Conservation (phyloP, 441 rosid species). For the Codiaeum variegatum region DNA sequence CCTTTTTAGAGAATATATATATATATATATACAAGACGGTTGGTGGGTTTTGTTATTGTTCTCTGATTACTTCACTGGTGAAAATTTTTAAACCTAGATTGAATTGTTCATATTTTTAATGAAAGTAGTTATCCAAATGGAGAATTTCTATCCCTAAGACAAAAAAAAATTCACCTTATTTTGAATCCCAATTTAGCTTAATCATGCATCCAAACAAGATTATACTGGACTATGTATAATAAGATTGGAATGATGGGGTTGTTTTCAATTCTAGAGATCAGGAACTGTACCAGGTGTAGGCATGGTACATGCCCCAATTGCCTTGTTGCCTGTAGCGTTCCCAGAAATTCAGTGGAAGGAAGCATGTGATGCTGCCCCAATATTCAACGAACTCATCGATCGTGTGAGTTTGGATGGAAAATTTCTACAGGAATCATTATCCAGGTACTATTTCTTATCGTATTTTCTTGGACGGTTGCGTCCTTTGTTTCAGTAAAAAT, state of each 20-base stretch:
- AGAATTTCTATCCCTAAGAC: background rate
- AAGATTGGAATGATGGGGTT: constrained; percentile 15
- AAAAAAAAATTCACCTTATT: background rate
- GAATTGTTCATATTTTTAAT: background rate
- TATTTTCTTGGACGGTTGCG: background rate
- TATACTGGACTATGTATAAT: background rate
- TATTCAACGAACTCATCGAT: constrained; percentile 90
- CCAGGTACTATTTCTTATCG: constrained; percentile 45
- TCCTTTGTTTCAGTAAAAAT: background rate
- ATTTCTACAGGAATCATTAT: constrained; percentile 75
- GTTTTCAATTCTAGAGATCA: constrained; percentile 55
- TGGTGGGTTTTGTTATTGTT: background rate
- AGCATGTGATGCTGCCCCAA: constrained; percentile 89
- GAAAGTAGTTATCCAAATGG: background rate
- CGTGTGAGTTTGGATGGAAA: constrained; percentile 91
- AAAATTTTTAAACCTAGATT: background rate
- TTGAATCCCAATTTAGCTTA: background rate
- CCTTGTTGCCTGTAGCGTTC: constrained; percentile 71
- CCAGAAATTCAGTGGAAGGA: constrained; percentile 69
- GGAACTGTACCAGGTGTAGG: constrained; percentile 91
- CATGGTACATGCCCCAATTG: constrained; percentile 82
- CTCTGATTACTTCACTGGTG: background rate
- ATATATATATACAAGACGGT: background rate
- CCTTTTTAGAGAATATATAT: background rate
- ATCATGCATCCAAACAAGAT: background rate